These are phyloP conservation scores for Waltergamsia citrina DNA, from an alignment of 2,329 filamentous ascomycete genomes.

Conservation along the genomic window DNA sequence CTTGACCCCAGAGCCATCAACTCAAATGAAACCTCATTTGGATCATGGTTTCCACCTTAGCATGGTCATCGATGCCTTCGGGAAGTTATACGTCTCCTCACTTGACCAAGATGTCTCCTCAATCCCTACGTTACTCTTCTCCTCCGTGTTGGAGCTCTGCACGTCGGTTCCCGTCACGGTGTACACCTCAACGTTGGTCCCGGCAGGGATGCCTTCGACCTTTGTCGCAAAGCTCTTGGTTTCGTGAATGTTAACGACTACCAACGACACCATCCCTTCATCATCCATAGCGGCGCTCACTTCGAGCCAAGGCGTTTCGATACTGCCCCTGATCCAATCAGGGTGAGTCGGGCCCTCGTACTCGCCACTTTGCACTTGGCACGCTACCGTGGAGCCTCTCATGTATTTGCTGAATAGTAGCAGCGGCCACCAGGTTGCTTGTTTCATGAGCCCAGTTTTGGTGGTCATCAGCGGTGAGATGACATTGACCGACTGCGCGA, in stretches of 20 bases:
- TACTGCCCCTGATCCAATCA: conserved; percentile 52
- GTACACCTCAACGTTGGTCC: conserved; percentile 39
- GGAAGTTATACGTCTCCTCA: conserved; percentile 50
- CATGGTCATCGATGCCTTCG: conserved; percentile 62
- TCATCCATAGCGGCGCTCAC: conserved; percentile 50
- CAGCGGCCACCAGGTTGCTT: conserved; percentile 69
- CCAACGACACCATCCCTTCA: conserved; percentile 53
- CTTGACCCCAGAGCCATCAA: too few species aligned
- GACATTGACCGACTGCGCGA: conserved; percentile 71
- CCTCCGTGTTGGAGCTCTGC: conserved; percentile 51
- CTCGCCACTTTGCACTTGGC: conserved; percentile 52
- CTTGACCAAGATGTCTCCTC: conserved; percentile 10
- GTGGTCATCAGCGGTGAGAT: conserved; percentile 70
- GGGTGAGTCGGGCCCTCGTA: conserved; percentile 62
- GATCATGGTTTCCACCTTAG: conserved; percentile 42
- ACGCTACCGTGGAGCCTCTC: conserved; percentile 59
- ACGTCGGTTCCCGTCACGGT: conserved; percentile 39
- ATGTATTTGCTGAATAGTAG: conserved; percentile 55
- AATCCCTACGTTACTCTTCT: conserved; percentile 47
- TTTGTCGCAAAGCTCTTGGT: conserved; percentile 47
- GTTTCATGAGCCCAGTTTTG: conserved; percentile 52
- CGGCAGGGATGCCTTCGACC: conserved; percentile 41
- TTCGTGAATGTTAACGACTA: conserved; percentile 64
- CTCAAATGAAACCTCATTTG: not conserved
- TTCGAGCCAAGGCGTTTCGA: conserved; percentile 63